Percentiles rank a stretch among this genome's conserved stretches.
These are phyloP conservation scores for Teratosphaeria destructans DNA, from an alignment of 2,329 filamentous ascomycete genomes.

Conservation along the genomic window DNA sequence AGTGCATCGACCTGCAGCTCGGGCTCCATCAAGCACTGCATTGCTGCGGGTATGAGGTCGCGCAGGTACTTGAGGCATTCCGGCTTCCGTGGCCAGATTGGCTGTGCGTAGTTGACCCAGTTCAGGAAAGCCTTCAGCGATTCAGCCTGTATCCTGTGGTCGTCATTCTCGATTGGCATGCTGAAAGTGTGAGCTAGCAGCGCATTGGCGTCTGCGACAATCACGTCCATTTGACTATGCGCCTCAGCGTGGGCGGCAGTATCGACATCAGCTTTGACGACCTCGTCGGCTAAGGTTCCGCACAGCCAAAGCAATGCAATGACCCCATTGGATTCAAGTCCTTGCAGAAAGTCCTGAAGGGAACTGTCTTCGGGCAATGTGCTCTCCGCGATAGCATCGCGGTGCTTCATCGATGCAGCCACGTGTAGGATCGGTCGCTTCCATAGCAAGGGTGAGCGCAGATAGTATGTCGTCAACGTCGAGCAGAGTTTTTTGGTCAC, in stretches of 20 bases:
- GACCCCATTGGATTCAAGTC: conserved; percentile 41
- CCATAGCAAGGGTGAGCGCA: conserved; percentile 61
- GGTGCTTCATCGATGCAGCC: conserved; percentile 17
- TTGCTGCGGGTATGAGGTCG: conserved; percentile 48
- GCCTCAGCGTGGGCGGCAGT: conserved; percentile 10
- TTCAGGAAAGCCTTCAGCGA: conserved; percentile 33
- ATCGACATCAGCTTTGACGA: conserved; percentile 50
- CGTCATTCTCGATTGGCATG: background rate
- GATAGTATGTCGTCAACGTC: conserved; percentile 65
- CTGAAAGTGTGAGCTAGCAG: conserved; percentile 28
- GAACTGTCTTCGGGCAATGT: conserved; percentile 32
- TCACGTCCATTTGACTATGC: conserved; percentile 38
- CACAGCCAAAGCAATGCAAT: conserved; percentile 56
- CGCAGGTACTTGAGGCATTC: conserved; percentile 50
- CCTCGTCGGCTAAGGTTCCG: conserved; percentile 53
- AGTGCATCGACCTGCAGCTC: conserved; percentile 50
- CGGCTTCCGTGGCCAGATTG: conserved; percentile 47
- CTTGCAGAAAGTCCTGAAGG: conserved; percentile 35
- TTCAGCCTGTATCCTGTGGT: conserved; percentile 8
- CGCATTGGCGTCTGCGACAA: conserved; percentile 41
- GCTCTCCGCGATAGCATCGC: conserved; percentile 11
- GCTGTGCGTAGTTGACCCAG: conserved; percentile 66
- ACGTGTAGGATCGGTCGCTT: conserved; percentile 43
- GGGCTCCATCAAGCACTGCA: conserved; percentile 50
- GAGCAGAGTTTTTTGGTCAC: conserved; percentile 66